Base-by-base conservation (phyloP, 106 monocot species). In the Iris macrosiphon region DNA sequence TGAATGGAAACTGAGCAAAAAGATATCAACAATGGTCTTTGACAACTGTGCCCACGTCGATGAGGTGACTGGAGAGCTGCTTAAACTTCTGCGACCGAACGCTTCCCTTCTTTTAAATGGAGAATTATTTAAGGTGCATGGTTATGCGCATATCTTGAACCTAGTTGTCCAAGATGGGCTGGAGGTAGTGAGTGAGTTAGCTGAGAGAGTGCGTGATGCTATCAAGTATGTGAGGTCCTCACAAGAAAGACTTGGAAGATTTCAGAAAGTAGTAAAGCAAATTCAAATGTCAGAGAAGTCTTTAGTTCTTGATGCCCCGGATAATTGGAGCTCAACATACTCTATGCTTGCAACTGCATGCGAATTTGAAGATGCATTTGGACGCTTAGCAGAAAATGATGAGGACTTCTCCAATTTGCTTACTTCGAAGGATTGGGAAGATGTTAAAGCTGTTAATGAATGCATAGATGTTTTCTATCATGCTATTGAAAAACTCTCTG, bases 261-360 rank as follows among this genome's bases (percentile, higher is more conserved):
- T 91, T 54, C 78, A 82, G 33, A 71, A 75, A 20, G 57, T 54
- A 32, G 71, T 69, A 31, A 66, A 75, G 49, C 59, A 70, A 32
- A 57, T 72, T 19, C 64, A 68, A 37, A 51, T 50, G 24, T 55
- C 68, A 7, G 49, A 69, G 25, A 86, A 74, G 51, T n/a, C 61
- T 23, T 45, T 92, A 20, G 35, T 65, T 67, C 40, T 79, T 40
- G 92, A 92, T 59, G 66, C 48, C 21, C 57, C 60, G 23, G 45
- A 60, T 38, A 72, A 64, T 6, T 92, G 92, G 86, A 57, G 51
- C 21, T 82, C 92, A 8, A 74, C 78, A 12, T 92, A 73, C 44
- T 52, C 70, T 4, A 92, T 92, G 92, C 73, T 92, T 58, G 64
- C 79, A 35, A 65, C 76, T 30, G 82, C 68, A 12, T 75, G 75